phyloP scores from a whole-genome alignment of 1,139 yeast species.

The Candida anutae region DNA sequence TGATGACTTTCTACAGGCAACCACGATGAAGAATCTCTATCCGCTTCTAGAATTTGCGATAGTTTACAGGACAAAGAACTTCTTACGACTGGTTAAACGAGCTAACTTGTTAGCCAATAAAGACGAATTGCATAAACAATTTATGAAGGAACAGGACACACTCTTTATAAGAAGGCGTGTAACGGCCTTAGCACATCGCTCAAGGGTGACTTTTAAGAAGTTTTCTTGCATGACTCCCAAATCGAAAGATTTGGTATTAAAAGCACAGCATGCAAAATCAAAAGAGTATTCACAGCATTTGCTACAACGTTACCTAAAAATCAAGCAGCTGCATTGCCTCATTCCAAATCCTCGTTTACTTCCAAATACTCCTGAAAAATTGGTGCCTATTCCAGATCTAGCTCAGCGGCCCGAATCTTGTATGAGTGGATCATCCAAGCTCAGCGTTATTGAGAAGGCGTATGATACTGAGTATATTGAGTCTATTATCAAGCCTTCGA shows the following conservation, averaged over 20 bases:
- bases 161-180: too few relatives aligned
- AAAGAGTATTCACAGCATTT: slow-evolving; percentile 13
- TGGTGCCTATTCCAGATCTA: slow-evolving; percentile 4
- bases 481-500: slow-evolving; percentile 26
- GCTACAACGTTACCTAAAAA: slow-evolving; percentile 22
- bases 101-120: too few relatives aligned
- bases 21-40: background rate
- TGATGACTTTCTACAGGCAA: background rate
- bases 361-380: slow-evolving; percentile 20
- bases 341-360: slow-evolving; percentile 29
- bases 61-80: too few relatives aligned
- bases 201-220: too few relatives aligned
- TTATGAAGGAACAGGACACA: too few relatives aligned
- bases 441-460: slow-evolving; percentile 14
- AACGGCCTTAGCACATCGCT: too few relatives aligned
- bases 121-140: too few relatives aligned
- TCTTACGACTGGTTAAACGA: slow-evolving; percentile 4
- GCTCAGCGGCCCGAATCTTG: slow-evolving; percentile 4
- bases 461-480: slow-evolving; percentile 30
- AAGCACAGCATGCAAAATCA: too few relatives aligned
- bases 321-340: slow-evolving; percentile 16
- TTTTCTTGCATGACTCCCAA: too few relatives aligned
- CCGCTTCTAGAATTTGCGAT: background rate
- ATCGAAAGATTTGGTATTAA: too few relatives aligned
- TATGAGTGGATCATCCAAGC: slow-evolving; percentile 17